Conservation (phyloP, 805 yeast genomes). For the Wickerhamiella kurtzmanii region DNA sequence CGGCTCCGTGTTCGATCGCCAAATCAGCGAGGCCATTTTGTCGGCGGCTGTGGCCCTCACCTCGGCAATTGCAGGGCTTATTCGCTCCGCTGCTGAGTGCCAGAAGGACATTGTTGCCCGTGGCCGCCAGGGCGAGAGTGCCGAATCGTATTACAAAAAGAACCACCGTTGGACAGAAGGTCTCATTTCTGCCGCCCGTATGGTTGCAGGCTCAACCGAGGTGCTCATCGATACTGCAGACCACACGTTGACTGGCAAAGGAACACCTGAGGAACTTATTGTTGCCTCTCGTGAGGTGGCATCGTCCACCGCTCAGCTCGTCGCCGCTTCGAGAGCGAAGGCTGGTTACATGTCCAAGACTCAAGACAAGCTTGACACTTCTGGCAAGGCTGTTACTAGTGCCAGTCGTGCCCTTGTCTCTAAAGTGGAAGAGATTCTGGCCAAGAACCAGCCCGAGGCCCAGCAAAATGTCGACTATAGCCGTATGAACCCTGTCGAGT, state of each 20-base stretch:
- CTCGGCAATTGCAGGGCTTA: slow-evolving; percentile 57
- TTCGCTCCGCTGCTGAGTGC: slow-evolving; percentile 63
- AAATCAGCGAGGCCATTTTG: slow-evolving; percentile 63
- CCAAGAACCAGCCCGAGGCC: slow-evolving; percentile 26
- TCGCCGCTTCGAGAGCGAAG: slow-evolving; percentile 80
- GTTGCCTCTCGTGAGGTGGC: slow-evolving; percentile 89
- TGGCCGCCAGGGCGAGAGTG: slow-evolving; percentile 51
- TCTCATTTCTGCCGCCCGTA: slow-evolving; percentile 73
- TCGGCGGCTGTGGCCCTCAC: slow-evolving; percentile 71
- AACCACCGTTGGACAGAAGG: slow-evolving; percentile 93
- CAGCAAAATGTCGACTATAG: slow-evolving; percentile 47
- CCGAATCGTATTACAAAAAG: slow-evolving; percentile 69
- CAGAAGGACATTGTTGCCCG: slow-evolving; percentile 68
- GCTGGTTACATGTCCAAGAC: slow-evolving; percentile 63
- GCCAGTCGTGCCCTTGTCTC: slow-evolving; percentile 64
- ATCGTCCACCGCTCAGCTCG: slow-evolving; percentile 83
- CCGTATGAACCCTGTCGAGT: slow-evolving; percentile 59
- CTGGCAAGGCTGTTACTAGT: slow-evolving; percentile 54
- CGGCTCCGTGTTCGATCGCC: slow-evolving; percentile 38
- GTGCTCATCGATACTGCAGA: slow-evolving; percentile 76
- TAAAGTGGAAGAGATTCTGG: slow-evolving; percentile 51
- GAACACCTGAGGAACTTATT: slow-evolving; percentile 67
- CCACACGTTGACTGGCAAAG: slow-evolving; percentile 53
- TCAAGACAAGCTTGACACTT: slow-evolving; percentile 57
- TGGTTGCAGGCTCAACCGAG: slow-evolving; percentile 74